phyloP scores from a whole-genome alignment of 139 green algal species.

The Marvania coccoides region DNA sequence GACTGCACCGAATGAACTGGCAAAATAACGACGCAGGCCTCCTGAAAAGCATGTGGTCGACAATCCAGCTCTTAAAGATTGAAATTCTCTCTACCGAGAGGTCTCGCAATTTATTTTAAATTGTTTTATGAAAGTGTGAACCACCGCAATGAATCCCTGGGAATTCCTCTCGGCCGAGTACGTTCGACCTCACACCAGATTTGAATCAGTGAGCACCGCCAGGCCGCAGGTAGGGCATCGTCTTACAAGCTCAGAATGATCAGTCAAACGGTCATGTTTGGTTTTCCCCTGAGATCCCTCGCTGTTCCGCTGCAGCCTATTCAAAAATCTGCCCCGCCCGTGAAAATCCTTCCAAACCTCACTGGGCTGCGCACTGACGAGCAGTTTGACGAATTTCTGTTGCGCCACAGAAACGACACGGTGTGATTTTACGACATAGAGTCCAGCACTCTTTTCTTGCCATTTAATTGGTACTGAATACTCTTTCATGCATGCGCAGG shows the following conservation, averaged over 20 bases:
- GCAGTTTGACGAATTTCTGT: conserved; percentile 19
- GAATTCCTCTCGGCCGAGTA: not conserved
- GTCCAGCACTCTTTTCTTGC: too few species aligned
- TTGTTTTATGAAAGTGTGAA: too few species aligned
- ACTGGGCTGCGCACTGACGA: conserved; percentile 21
- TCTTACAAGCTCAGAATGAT: too few species aligned
- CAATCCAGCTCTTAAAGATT: too few species aligned
- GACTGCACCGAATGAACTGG: too few species aligned
- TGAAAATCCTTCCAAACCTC: conserved; percentile 27
- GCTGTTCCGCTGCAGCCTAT: conserved; percentile 17
- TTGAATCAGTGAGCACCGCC: not conserved
- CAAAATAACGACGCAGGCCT: too few species aligned
- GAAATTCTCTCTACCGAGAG: too few species aligned
- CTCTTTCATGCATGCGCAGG: conserved; percentile 10
- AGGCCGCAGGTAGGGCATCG: not conserved
- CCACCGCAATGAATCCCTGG: conserved; percentile 12
- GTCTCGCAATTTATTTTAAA: too few species aligned
- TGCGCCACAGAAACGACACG: not conserved
- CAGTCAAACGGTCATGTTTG: too few species aligned
- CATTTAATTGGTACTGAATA: too few species aligned
- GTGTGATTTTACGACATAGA: conserved; percentile 9
- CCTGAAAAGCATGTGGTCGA: too few species aligned
- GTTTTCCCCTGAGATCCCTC: too few species aligned
- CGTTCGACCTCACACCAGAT: conserved; percentile 1
- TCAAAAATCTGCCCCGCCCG: not conserved